Evolutionary conservation across 208 protist species (phyloP), one percentile per base, ranked within the genome.

Genomic region (Tetramitus jugosus): DNA sequence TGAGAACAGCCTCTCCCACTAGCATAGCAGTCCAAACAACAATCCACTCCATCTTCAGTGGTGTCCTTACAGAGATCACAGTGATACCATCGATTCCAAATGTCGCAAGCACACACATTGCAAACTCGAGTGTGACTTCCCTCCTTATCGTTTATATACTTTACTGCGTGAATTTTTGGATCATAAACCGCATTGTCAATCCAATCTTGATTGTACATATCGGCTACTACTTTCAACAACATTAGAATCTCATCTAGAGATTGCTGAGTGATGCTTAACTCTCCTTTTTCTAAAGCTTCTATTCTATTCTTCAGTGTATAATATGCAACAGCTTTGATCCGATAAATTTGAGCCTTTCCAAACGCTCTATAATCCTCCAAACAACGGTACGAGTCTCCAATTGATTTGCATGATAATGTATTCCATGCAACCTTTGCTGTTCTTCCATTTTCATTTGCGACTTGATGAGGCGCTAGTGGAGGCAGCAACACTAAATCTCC

Each of bases 321-420:
- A 37, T 74, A 74, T 20, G 67, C 17, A 0, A 53, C 29, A 7
- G 67, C 29, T 53, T 74, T 74, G 17, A 74, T 74, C 39, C 67
- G 46, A 53, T 53, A 74, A 37, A 74, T n/a, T 74, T 74, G 67
- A 53, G 6, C 6, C 35, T 74, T 74, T 74, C 67, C 67, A 53
- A 53, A 53, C 35, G 6, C 20, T 39, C 67, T 29, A 53, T 74
- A 53, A 33, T 39, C 42, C 7, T 74, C 29, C 26, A 74, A 39
- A 53, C 26, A 53, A 10, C 53, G 42, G 14, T 53, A 53, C 26
- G 42, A 35, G 26, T 53, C 29, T 37, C 26, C 42, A n/a, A 74
- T 1, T 35, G 67, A 4, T 53, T 42, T 4, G 20, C n/a, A 53
- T 20, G n/a, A 39, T 4, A 74, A 7, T 1, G 43, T 53, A 53